These are phyloP conservation scores for Penicillium arizonense DNA, from an alignment of 495 filamentous ascomycete genomes.

Conservation along the genomic window DNA sequence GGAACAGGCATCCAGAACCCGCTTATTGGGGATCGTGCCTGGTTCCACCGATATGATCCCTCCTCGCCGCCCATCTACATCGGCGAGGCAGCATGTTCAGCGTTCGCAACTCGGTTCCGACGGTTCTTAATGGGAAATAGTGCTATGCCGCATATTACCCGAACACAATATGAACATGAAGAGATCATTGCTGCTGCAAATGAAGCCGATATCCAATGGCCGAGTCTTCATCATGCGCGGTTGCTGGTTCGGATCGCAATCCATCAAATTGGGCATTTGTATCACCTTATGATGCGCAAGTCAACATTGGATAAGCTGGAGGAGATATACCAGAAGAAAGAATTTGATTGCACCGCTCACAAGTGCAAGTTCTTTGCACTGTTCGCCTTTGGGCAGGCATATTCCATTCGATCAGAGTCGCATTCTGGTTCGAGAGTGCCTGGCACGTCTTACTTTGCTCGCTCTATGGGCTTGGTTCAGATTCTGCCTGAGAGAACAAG, in stretches of 20 bases:
- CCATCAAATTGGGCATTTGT: slow-evolving; percentile 38
- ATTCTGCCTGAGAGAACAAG: slow-evolving; percentile 41
- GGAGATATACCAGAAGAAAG: slow-evolving; percentile 38
- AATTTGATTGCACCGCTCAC: slow-evolving; percentile 33
- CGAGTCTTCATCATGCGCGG: slow-evolving; percentile 39
- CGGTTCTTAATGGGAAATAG: slow-evolving; percentile 40
- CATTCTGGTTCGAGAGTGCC: slow-evolving; percentile 35
- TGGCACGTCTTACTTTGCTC: slow-evolving; percentile 44
- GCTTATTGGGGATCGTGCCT: slow-evolving; percentile 41
- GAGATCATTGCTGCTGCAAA: slow-evolving; percentile 34
- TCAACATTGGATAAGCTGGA: slow-evolving; percentile 43
- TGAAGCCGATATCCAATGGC: slow-evolving; percentile 34
- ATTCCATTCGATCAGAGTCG: slow-evolving; percentile 38
- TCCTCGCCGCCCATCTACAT: slow-evolving; percentile 46
- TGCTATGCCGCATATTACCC: slow-evolving; percentile 37
- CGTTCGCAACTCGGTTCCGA: slow-evolving; percentile 46
- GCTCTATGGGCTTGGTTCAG: slow-evolving; percentile 40
- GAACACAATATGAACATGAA: slow-evolving; percentile 42
- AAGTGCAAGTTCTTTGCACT: slow-evolving; percentile 46
- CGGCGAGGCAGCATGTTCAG: slow-evolving; percentile 46
- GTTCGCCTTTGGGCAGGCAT: slow-evolving; percentile 45
- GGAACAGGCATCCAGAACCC: slow-evolving; percentile 39
- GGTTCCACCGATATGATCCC: slow-evolving; percentile 44
- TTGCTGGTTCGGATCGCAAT: slow-evolving; percentile 42
- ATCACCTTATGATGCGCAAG: slow-evolving; percentile 43